These are phyloP conservation scores for Phytopythium boreale DNA, from an alignment of 352 stramenopile genomes.

Conservation along the genomic window DNA sequence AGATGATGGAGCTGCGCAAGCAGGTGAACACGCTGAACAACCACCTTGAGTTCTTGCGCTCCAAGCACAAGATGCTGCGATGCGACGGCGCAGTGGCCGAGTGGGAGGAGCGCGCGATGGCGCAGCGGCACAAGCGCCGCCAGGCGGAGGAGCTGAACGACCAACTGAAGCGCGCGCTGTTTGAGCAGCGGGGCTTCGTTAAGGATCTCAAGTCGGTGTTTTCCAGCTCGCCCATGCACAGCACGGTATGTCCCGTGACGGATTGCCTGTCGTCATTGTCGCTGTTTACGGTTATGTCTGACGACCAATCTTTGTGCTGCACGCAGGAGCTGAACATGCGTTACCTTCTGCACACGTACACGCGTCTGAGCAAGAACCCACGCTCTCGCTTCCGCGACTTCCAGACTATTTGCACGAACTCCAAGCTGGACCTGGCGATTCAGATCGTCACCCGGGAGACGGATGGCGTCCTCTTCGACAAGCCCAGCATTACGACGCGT, in stretches of 20 bases:
- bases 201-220: slow-evolving; percentile 32
- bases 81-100: slow-evolving; percentile 42
- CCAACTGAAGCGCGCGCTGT: slow-evolving; percentile 49
- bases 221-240: slow-evolving; percentile 11
- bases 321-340: slow-evolving; percentile 6
- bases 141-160: slow-evolving; percentile 53
- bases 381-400: slow-evolving; percentile 21
- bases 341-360: slow-evolving; percentile 44
- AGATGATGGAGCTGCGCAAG: slow-evolving; percentile 28
- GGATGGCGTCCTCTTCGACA: slow-evolving; percentile 14
- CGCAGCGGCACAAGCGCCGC: slow-evolving; percentile 53
- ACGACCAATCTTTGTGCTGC: too few species aligned
- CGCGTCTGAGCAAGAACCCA: slow-evolving; percentile 24
- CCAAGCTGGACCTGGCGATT: slow-evolving; percentile 31
- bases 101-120: slow-evolving; percentile 56
- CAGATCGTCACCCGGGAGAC: slow-evolving; percentile 25
- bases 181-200: slow-evolving; percentile 51
- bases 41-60: slow-evolving; percentile 46
- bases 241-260: neutral
- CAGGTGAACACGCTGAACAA: slow-evolving; percentile 42
- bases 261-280: neutral
- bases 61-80: slow-evolving; percentile 48
- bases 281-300: too few species aligned
- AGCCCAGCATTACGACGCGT: slow-evolving; percentile 21
- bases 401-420: slow-evolving; percentile 20